These are phyloP conservation scores for Crithidia mellificae DNA, from an alignment of 208 protist genomes.

Conservation along the genomic window DNA sequence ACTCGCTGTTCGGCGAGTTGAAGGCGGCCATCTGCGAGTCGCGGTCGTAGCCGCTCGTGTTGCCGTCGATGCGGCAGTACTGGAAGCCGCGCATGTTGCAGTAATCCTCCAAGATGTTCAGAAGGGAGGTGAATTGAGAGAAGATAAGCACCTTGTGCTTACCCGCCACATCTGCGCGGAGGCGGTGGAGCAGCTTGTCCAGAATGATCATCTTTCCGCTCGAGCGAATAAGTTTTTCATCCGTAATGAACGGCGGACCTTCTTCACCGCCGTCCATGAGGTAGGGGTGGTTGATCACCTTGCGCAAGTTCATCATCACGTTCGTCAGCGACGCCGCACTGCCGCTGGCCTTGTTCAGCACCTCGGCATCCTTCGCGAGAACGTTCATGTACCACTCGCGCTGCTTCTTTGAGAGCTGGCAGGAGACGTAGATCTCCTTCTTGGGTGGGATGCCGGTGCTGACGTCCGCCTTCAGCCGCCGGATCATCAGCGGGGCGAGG, in stretches of 20 bases:
- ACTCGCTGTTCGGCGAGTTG: too few species aligned
- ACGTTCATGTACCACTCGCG: constrained; percentile 95
- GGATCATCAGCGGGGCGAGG: constrained; percentile 96
- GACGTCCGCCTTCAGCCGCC: constrained; percentile 97
- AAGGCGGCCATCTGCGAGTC: constrained; percentile 92
- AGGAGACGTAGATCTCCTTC: constrained; percentile 96
- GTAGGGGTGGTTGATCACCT: constrained; percentile 96
- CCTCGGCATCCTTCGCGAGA: constrained; percentile 94
- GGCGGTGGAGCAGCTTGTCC: constrained; percentile 92
- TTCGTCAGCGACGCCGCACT: constrained; percentile 68
- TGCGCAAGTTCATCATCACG: constrained; percentile 91
- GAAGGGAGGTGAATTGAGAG: constrained; percentile 97
- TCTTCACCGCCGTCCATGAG: constrained; percentile 95
- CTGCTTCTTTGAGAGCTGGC: constrained; percentile 94
- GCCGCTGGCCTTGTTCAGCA: constrained; percentile 89
- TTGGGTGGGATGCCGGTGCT: constrained; percentile 97
- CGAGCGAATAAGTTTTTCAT: constrained; percentile 88
- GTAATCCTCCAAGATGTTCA: constrained; percentile 98
- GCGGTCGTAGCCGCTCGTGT: constrained; percentile 90
- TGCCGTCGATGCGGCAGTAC: constrained; percentile 96
- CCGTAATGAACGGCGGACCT: constrained; percentile 86
- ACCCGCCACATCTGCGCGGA: constrained; percentile 64
- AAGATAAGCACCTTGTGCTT: constrained; percentile 98
- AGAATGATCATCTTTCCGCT: constrained; percentile 96
- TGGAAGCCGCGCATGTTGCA: constrained; percentile 86